These are phyloP conservation scores for Sporothrix curviconia DNA, from an alignment of 2,329 filamentous ascomycete species.

Conservation along the genomic window DNA sequence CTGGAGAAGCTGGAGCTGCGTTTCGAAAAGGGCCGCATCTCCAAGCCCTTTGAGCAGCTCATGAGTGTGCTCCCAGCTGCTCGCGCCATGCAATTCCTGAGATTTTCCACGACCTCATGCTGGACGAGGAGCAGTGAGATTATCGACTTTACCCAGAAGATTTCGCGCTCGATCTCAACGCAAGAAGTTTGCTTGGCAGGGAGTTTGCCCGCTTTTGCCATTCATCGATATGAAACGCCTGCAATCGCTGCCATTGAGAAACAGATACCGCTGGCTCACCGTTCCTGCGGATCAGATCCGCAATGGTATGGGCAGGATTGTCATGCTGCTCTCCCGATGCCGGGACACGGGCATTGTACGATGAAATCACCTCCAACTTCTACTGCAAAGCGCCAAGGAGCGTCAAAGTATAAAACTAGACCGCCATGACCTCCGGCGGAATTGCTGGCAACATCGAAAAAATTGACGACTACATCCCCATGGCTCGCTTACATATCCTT, in stretches of 20 bases:
- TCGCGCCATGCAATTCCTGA: constrained; percentile 87
- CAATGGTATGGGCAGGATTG: constrained; percentile 74
- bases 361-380: constrained; percentile 75
- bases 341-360: constrained; percentile 72
- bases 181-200: constrained; percentile 98
- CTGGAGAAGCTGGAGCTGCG: constrained; percentile 70
- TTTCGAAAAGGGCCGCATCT: constrained; percentile 79
- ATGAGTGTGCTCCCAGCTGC: constrained; percentile 94
- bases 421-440: constrained; percentile 65
- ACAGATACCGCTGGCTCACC: constrained; percentile 73
- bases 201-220: constrained; percentile 81
- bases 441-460: constrained; percentile 76
- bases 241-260: constrained; percentile 72
- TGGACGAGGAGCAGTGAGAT: constrained; percentile 80
- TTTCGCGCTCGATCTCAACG: constrained; percentile 88
- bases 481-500: constrained; percentile 74
- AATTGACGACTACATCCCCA: constrained; percentile 81
- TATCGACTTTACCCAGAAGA: constrained; percentile 93
- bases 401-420: constrained; percentile 64
- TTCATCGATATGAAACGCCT: constrained; percentile 93
- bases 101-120: constrained; percentile 87
- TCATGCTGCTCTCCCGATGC: constrained; percentile 77
- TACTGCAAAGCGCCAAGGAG: constrained; percentile 83
- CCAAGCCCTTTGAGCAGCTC: constrained; percentile 89
- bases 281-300: constrained; percentile 69